Percentiles rank a stretch among this genome's conserved stretches.
Conservation (phyloP, 140 eudicot genomes). For the Ambrosia hybrid region DNA sequence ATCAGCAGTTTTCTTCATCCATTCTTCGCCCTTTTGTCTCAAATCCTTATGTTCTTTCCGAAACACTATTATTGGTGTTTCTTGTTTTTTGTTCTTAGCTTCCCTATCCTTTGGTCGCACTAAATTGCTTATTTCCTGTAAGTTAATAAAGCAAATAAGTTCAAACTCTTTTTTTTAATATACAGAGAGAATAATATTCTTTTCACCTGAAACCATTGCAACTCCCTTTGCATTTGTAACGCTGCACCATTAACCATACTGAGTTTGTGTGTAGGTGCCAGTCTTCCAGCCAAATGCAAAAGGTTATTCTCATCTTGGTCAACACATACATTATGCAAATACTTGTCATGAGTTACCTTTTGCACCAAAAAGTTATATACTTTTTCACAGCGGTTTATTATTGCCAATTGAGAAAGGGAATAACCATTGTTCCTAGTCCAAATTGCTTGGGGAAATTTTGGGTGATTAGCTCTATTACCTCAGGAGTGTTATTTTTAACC, state of each 20-base stretch:
- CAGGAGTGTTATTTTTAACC: constrained; percentile 14
- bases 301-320: constrained; percentile 15
- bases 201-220: neutral
- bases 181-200: no score
- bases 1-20: no score
- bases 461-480: constrained; percentile 30
- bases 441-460: constrained; percentile 24
- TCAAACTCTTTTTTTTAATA: no score
- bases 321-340: no score
- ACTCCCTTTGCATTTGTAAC: no score
- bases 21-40: no score
- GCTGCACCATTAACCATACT: constrained; percentile 30
- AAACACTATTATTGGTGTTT: no score
- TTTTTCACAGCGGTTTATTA: neutral
- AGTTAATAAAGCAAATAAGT: no score
- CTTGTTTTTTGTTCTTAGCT: no score
- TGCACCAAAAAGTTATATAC: neutral
- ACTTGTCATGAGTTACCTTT: neutral
- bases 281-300: constrained; percentile 30
- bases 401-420: neutral
- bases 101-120: no score
- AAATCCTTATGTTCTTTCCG: no score
- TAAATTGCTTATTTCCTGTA: no score
- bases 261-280: constrained; percentile 27
- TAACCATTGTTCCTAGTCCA: constrained; percentile 1